A percentile compares a stretch with the other conserved stretches of the same genome.
Conservation (phyloP, 768 basidiomycete species). For the Phanerochaete sordida region DNA sequence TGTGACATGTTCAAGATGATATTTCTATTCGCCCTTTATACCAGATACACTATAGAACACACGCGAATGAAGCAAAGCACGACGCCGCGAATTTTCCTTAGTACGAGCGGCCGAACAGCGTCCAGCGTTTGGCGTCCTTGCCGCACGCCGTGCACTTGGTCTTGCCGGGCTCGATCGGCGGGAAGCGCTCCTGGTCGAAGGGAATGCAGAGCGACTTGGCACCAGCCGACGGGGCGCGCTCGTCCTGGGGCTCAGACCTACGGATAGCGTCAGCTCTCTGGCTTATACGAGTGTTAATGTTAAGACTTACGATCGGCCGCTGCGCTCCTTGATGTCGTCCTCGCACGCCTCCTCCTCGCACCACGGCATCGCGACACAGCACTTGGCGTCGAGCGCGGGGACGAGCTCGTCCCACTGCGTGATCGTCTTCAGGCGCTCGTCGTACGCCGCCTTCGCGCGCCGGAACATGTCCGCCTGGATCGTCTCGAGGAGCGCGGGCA, state of each 20-base stretch:
- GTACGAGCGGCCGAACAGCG: constrained; percentile 91
- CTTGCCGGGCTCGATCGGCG: constrained; percentile 74
- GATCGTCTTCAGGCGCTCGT: constrained; percentile 65
- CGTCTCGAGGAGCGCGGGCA: constrained; percentile 70
- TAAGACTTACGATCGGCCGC: constrained; percentile 66
- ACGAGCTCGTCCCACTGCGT: constrained; percentile 93
- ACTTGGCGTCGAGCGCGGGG: constrained; percentile 85
- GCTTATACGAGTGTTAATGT: neutral
- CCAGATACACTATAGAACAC: neutral
- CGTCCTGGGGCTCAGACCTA: constrained; percentile 86
- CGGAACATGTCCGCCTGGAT: constrained; percentile 90
- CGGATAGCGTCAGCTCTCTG: constrained; percentile 4
- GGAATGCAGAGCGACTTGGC: constrained; percentile 97
- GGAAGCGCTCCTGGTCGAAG: constrained; percentile 85
- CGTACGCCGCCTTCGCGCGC: constrained; percentile 71
- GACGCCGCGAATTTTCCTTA: constrained; percentile 31
- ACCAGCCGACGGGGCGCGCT: constrained; percentile 94
- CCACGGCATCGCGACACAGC: constrained; percentile 90
- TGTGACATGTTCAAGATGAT: neutral
- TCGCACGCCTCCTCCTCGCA: constrained; percentile 92
- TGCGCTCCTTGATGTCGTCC: constrained; percentile 97
- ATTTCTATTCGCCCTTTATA: neutral
- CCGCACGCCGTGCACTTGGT: constrained; percentile 92
- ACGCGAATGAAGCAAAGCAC: neutral
- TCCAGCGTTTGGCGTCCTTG: constrained; percentile 89